These are phyloP conservation scores for Pycnococcus provasolii DNA, from an alignment of 139 green algal genomes.

Conservation along the genomic window DNA sequence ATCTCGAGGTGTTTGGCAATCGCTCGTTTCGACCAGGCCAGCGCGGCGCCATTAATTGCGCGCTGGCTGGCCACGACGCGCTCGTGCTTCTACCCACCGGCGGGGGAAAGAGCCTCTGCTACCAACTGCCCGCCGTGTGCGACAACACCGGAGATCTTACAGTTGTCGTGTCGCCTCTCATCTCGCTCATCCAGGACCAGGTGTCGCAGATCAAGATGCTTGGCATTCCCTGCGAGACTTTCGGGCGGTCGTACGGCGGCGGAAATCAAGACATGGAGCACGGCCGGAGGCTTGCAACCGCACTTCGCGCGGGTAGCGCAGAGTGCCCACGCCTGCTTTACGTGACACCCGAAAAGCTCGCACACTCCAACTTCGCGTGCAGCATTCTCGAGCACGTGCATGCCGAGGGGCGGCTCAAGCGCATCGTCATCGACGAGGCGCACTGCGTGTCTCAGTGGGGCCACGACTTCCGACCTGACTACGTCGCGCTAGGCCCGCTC, in stretches of 20 bases:
- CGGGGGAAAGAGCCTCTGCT: conserved; percentile 77
- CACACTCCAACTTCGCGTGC: conserved; percentile 35
- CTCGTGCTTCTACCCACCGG: conserved; percentile 94
- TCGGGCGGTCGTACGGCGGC: no score
- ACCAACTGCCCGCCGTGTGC: conserved; percentile 34
- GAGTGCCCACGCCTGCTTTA: conserved; percentile 54
- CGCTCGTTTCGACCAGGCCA: conserved; percentile 25
- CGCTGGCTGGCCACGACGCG: conserved; percentile 52
- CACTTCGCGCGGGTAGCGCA: background rate
- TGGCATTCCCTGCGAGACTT: background rate
- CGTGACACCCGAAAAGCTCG: conserved; percentile 69
- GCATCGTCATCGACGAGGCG: conserved; percentile 64
- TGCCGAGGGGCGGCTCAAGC: conserved; percentile 33
- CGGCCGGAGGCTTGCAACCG: background rate
- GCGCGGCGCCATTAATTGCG: conserved; percentile 51
- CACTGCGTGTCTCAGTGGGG: conserved; percentile 67
- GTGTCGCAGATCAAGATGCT: conserved; percentile 24
- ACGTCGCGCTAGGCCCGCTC: conserved; percentile 50
- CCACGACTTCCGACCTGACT: conserved; percentile 68
- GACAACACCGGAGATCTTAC: conserved; percentile 53
- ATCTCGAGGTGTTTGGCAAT: conserved; percentile 29
- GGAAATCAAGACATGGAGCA: background rate
- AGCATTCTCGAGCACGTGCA: conserved; percentile 50
- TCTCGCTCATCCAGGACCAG: conserved; percentile 93
- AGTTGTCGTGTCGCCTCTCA: conserved; percentile 86